Base-by-base conservation (phyloP, 306 rosid genomes). In the Dalbergia cultrata region DNA sequence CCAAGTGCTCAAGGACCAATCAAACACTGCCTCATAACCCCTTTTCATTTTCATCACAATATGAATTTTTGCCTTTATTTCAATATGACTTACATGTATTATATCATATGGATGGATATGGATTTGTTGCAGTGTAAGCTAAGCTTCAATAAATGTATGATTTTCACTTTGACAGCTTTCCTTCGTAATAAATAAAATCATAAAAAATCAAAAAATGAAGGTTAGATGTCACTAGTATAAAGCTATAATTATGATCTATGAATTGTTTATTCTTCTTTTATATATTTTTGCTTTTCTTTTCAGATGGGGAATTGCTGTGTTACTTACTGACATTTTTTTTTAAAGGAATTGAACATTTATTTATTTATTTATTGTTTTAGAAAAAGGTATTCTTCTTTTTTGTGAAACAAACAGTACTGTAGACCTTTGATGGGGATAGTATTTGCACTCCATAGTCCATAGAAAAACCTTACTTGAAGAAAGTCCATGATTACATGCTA, bases 61-160 rank as follows among this genome's bases (percentile, higher is more conserved):
- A 26, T 26, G 31, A 26, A 26, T 26, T 26, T 26, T 26, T 26
- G 31, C 31, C 9, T 80, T n/a, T 1, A 3, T 43, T 43, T 34
- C 9, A 56, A 74, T 66, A 9, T 5, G 33, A 26, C 16, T 68
- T 37, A 1, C 41, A 4, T 37, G 7, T 37, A 37, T 5, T 58
- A 37, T 49, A 49, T 3, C 26, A 26, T n/a, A 11, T 47, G 14
- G 2, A 5, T 9, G 14, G 16, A 16, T 43, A 47, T 58, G 71
- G 76, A 18, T 80, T 84, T 70, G 67, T 75, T 84, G 88, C 13
- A 85, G 85, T 85, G 50, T 58, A 85, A 85, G 85, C 73, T 35
- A 85, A 85, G 88, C 4, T 47, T 80, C 45, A 64, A 76, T 35
- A 71, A n/a, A 85, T 76, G 57, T 78, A 35, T 34, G 54, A 12